Evolutionary conservation across 2,329 filamentous ascomycete genomes (phyloP), one percentile per base, ranked within the genome.

Genomic region (Curvularia hawaiiensis): DNA sequence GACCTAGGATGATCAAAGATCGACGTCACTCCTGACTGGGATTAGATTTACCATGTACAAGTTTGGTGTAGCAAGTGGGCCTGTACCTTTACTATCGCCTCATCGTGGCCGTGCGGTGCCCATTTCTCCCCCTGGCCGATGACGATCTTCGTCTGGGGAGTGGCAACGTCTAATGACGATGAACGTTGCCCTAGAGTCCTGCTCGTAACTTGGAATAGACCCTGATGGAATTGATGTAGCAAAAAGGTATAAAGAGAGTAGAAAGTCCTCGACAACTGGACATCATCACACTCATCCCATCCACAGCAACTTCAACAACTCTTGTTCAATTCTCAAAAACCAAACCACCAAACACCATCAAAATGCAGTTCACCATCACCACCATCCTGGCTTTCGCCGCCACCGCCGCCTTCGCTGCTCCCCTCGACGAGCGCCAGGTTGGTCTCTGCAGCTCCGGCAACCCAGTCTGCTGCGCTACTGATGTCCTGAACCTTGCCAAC

Each of bases 381-480:
- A 62, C 67, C 66, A 62, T 73, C 55, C 60, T 75, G 53, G 69
- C 69, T 44, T 68, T 75, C 54, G 70, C 69, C 39, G 60, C 67
- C 46, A 58, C 55, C 49, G 70, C 72, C 24, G 62, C 71, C 52
- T 67, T 72, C 46, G 68, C 72, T 44, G 67, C 73, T 56, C 59
- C 71, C 41, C 63, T 77, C 20, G 65, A 70, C 24, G 61, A 70
- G 54, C 73, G 74, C 65, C 73, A 75, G 57, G 48, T 54, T 26
- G 54, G 58, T n/a, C 64, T 77, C 66, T 79, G 77, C 74, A 58
- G 64, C 40, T 70, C 72, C 8, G 68, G 70, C 48, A 65, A 68
- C 63, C 67, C 82, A 3, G 80, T 83, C 62, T 89, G 86, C 79
- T 89, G 86, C 70, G 83, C 85, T 14, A 86, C 85, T 24, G 83